phyloP scores from a whole-genome alignment of 495 filamentous ascomycete species.

The Pseudevernia furfuracea region DNA sequence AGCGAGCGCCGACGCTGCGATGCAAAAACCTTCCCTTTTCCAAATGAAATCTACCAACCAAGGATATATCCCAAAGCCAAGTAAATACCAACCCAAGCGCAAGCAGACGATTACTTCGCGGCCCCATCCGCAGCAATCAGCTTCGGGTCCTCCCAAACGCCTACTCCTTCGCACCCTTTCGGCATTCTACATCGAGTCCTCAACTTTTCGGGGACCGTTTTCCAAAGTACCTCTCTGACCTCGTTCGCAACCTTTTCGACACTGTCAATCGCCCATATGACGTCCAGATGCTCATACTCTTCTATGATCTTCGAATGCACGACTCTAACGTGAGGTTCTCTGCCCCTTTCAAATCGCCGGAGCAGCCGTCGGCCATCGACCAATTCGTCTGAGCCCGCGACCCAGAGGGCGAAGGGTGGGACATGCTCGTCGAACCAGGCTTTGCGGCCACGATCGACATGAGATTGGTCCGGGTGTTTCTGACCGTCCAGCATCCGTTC shows the following conservation, averaged over 20 bases:
- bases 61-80: neutral
- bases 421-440: conserved; percentile 78
- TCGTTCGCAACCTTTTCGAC: conserved; percentile 79
- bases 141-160: neutral
- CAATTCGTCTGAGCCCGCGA: conserved; percentile 70
- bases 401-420: conserved; percentile 86
- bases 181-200: neutral
- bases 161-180: neutral
- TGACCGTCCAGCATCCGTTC: conserved; percentile 9
- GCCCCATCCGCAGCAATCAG: neutral
- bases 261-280: conserved; percentile 90
- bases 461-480: neutral
- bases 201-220: conserved; percentile 42
- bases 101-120: neutral
- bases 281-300: conserved; percentile 92
- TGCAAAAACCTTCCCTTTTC: neutral
- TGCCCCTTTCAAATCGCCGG: conserved; percentile 61
- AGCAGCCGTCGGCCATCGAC: conserved; percentile 77
- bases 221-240: conserved; percentile 78
- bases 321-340: conserved; percentile 74
- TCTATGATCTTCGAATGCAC: conserved; percentile 79
- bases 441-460: conserved; percentile 26
- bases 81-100: neutral
- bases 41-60: neutral
- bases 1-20: neutral